Evolutionary conservation across 2,329 filamentous ascomycete species (phyloP), one percentile per base, ranked within the genome.

Genomic region (Claviceps humidiphila): DNA sequence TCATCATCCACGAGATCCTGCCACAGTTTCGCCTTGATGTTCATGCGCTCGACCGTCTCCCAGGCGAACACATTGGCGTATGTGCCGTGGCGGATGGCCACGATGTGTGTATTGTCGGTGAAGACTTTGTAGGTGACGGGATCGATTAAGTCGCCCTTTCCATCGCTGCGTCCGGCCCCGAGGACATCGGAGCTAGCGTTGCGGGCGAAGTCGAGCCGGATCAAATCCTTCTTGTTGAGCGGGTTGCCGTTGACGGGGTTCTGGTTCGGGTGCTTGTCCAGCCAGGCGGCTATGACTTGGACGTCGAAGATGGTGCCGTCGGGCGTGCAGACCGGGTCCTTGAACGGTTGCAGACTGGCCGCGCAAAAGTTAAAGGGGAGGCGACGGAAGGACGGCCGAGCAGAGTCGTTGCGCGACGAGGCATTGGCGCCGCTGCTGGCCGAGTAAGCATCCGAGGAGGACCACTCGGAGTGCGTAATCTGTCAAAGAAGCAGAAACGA

Each of bases 311-410:
- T 91, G 13, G 85, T 93, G 51, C 93, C 93, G 43, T 85, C 76
- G 3, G 78, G 64, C 1, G 91, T 97, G 74, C 93, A 98, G 39
- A 98, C 93, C 5, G 93, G 90, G 63, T 95, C 87, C 63, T 84
- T 81, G 73, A 96, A 98, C 7, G 94, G 94, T 65, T 97, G 93
- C 38, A 98, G 83, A 55, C 88, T 95, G 41, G 95, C 84, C 56
- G 93, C 89, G 78, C 93, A 98, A 72, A 93, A 97, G 75, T 96
- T 97, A 79, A 94, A 98, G 34, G 94, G 93, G 1, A 98, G 79
- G 46, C 89, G 85, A 63, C 85, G 88, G 74, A 97, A 97, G 40
- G 79, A 78, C 48, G 80, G 77, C 50, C 55, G 60, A 30, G 55
- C 51, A 47, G 59, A 59, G 57, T 80, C 78, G 22, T 69, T 69